A percentile compares a stretch with the other conserved stretches of the same genome.
These are phyloP conservation scores for Colletotrichum costaricense DNA, from an alignment of 2,329 filamentous ascomycete genomes.

Conservation along the genomic window DNA sequence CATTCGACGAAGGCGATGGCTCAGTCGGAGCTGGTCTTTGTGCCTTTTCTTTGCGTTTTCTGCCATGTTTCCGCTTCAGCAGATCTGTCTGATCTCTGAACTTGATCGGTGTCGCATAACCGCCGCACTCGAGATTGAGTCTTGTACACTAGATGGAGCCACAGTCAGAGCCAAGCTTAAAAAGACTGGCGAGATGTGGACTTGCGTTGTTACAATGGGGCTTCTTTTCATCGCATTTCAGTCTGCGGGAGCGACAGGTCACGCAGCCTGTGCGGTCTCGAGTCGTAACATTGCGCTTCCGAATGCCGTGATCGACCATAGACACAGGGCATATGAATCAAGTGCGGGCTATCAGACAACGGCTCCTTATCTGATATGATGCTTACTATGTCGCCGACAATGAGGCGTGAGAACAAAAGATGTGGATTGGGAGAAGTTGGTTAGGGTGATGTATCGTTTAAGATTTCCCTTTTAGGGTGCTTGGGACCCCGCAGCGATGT, in stretches of 20 bases:
- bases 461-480: not conserved
- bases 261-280: constrained; percentile 20
- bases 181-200: not conserved
- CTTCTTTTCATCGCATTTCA: constrained; percentile 57
- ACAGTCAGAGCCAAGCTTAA: no score
- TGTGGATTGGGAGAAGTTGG: not conserved
- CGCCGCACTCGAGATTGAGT: constrained; percentile 17
- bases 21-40: not conserved
- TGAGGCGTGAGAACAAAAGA: not conserved
- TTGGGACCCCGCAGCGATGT: not conserved
- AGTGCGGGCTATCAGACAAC: not conserved
- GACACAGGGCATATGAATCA: not conserved
- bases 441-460: not conserved
- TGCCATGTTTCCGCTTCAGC: constrained; percentile 7
- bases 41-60: not conserved
- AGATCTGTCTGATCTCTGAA: constrained; percentile 22
- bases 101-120: constrained; percentile 15
- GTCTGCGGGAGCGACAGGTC: constrained; percentile 52
- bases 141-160: constrained; percentile 1
- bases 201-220: constrained; percentile 45
- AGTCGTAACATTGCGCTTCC: constrained; percentile 16
- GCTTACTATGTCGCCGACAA: not conserved
- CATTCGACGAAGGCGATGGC: not conserved
- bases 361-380: not conserved
- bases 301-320: not conserved